These are phyloP conservation scores for Kwoniella sp. DNA, from an alignment of 768 basidiomycete species.

Conservation along the genomic window DNA sequence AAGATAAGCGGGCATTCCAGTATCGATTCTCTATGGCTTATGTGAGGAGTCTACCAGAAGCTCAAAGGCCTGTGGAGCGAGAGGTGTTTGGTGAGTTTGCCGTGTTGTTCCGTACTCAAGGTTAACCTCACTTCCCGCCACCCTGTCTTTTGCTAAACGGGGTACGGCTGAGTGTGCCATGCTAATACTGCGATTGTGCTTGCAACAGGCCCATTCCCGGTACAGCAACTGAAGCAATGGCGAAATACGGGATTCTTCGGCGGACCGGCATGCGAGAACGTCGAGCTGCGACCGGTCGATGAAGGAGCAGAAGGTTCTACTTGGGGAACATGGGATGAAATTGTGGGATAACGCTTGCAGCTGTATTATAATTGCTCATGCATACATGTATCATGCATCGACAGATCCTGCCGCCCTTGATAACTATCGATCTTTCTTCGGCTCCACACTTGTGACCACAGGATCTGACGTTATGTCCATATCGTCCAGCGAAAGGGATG, in stretches of 20 bases:
- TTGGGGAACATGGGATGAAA: conserved; percentile 37
- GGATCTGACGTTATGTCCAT: neutral
- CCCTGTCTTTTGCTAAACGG: neutral
- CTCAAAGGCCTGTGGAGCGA: conserved; percentile 54
- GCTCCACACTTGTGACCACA: conserved; percentile 13
- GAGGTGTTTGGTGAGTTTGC: conserved; percentile 55
- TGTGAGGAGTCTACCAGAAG: conserved; percentile 48
- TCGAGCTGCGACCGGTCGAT: conserved; percentile 45
- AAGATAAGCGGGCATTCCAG: conserved; percentile 51
- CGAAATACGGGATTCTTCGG: conserved; percentile 55
- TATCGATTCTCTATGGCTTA: conserved; percentile 56
- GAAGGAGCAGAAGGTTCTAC: conserved; percentile 8
- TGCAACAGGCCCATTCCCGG: conserved; percentile 54
- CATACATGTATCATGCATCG: conserved; percentile 11
- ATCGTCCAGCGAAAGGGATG: conserved; percentile 4
- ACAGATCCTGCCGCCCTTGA: neutral
- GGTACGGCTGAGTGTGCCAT: neutral
- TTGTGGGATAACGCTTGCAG: conserved; percentile 46
- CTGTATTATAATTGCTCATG: too few species aligned
- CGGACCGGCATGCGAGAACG: conserved; percentile 54
- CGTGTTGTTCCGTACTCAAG: neutral
- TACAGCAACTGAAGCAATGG: conserved; percentile 49
- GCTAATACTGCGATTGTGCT: neutral
- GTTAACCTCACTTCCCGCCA: too few species aligned
- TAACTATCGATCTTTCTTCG: conserved; percentile 39